Percentiles rank a stretch among this genome's conserved stretches.
Conservation (phyloP, 257 asterid genomes). For the Nicotiana otophora region DNA sequence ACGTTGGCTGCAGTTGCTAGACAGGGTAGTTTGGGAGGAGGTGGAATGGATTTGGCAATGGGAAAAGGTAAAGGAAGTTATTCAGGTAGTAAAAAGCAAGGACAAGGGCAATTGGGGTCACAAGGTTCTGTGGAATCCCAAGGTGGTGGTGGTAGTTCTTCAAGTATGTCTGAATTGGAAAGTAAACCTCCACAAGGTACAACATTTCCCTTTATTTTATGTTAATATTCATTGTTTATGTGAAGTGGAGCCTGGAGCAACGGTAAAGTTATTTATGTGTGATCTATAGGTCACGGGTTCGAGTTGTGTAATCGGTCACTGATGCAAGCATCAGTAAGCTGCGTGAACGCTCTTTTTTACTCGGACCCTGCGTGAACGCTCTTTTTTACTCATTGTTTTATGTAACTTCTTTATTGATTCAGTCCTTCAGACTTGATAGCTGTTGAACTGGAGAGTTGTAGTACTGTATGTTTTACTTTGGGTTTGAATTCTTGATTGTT, state of each 20-base stretch:
- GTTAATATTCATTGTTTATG: neutral
- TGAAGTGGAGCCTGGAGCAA: neutral
- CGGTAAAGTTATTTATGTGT: no score
- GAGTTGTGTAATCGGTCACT: no score
- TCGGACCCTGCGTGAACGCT: no score
- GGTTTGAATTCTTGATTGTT: neutral
- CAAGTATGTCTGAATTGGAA: slow-evolving; percentile 56
- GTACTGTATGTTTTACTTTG: neutral
- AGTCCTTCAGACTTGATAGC: neutral
- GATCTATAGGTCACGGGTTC: no score
- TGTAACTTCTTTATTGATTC: neutral
- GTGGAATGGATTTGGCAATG: slow-evolving; percentile 36
- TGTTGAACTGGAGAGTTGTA: neutral
- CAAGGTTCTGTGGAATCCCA: slow-evolving; percentile 70
- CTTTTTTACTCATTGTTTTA: no score
- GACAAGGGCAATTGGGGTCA: slow-evolving; percentile 27
- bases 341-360: no score
- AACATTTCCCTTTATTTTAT: neutral
- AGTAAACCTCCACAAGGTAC: slow-evolving; percentile 65
- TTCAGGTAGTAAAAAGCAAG: slow-evolving; percentile 29
- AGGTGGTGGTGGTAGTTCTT: slow-evolving; percentile 81
- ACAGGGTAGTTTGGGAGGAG: slow-evolving; percentile 27
- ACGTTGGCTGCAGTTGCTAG: slow-evolving; percentile 20
- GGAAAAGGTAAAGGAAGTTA: slow-evolving; percentile 45
- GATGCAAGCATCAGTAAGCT: no score